Conservation (phyloP, 2,329 filamentous ascomycete species). For the Penicillium sp. region DNA sequence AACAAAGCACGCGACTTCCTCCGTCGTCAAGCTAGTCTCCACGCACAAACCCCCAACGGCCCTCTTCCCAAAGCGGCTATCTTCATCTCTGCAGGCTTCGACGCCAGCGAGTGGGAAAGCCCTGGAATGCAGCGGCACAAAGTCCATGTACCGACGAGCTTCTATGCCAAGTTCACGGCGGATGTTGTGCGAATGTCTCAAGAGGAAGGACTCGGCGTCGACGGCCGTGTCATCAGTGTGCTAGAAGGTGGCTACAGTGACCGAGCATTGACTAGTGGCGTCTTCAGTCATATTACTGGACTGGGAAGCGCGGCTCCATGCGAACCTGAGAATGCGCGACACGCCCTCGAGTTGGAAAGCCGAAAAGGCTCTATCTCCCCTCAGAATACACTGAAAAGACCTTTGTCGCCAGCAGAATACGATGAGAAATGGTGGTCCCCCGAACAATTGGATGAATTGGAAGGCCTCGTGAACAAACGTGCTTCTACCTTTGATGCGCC, state of each 20-base stretch:
- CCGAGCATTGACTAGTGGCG: constrained; percentile 77
- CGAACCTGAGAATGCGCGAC: constrained; percentile 15
- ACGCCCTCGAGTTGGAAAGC: no score
- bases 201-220: constrained; percentile 68
- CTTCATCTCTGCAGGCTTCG: constrained; percentile 92
- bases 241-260: constrained; percentile 96
- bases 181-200: constrained; percentile 78
- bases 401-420: constrained; percentile 43
- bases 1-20: constrained; percentile 76
- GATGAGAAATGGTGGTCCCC: constrained; percentile 67
- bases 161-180: constrained; percentile 84
- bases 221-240: constrained; percentile 85
- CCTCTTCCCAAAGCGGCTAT: constrained; percentile 73
- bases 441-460: constrained; percentile 62
- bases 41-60: constrained; percentile 53
- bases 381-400: neutral
- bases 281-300: constrained; percentile 83
- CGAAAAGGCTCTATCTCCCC: neutral
- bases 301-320: constrained; percentile 52
- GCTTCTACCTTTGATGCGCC: constrained; percentile 75
- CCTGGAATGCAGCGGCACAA: constrained; percentile 91
- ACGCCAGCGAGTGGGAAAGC: constrained; percentile 92
- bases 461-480: constrained; percentile 53
- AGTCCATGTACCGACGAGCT: constrained; percentile 92
- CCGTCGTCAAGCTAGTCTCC: constrained; percentile 61